Evolutionary conservation across 1,139 yeast genomes (phyloP).

Genomic region (Diutina catenulata): DNA sequence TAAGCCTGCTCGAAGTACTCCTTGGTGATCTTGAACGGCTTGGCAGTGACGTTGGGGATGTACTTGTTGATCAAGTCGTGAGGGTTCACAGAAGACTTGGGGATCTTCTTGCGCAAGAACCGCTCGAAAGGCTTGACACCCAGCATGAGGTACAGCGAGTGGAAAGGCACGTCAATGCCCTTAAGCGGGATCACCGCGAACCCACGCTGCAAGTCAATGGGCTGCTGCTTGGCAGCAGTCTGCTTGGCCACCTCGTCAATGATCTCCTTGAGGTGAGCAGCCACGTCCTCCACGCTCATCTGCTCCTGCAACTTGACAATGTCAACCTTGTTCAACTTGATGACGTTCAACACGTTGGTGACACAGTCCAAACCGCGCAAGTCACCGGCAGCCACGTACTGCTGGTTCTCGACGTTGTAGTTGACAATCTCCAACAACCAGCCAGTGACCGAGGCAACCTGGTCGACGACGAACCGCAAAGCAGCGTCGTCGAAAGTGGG

Average conservation of each 20-base stretch:
- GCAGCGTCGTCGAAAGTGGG: slow-evolving; percentile 89
- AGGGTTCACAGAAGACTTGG: slow-evolving; percentile 91
- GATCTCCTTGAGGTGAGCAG: slow-evolving; percentile 76
- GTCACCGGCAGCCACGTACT: slow-evolving; percentile 98
- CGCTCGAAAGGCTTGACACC: slow-evolving; percentile 99
- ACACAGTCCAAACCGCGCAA: slow-evolving; percentile 88
- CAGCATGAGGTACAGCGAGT: slow-evolving; percentile 89
- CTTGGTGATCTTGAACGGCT: slow-evolving; percentile 89
- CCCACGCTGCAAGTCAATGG: slow-evolving; percentile 94
- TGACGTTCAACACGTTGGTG: slow-evolving; percentile 84
- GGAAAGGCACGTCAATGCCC: slow-evolving; percentile 99
- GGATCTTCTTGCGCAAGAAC: slow-evolving; percentile 91
- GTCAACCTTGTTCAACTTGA: slow-evolving; percentile 89
- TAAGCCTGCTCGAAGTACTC: slow-evolving; percentile 96
- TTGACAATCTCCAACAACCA: slow-evolving; percentile 98
- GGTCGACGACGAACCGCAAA: slow-evolving; percentile 86
- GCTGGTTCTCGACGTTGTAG: slow-evolving; percentile 96
- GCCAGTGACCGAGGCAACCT: slow-evolving; percentile 66
- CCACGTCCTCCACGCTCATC: slow-evolving; percentile 78
- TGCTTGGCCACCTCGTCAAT: slow-evolving; percentile 75
- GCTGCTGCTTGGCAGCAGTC: slow-evolving; percentile 83
- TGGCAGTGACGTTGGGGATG: slow-evolving; percentile 97
- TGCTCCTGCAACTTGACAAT: slow-evolving; percentile 77
- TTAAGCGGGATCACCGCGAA: slow-evolving; percentile 96
- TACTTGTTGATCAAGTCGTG: slow-evolving; percentile 87